Evolutionary conservation across 1,284 basidiomycete genomes (phyloP).

Genomic region (Leccinum subrobustum): DNA sequence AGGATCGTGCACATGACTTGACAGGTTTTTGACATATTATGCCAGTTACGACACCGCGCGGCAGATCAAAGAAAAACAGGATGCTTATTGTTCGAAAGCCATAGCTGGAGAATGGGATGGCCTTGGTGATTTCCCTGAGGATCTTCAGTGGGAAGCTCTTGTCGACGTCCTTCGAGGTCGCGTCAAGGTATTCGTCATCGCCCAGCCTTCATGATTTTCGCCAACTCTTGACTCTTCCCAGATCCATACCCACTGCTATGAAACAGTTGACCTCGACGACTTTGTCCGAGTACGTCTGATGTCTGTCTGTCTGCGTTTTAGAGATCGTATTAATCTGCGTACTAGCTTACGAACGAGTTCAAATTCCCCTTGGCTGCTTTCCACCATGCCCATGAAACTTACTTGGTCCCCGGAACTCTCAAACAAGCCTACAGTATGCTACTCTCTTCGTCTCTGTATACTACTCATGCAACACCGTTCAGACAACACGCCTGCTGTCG

Average conservation of each 20-base stretch:
- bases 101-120: constrained; percentile 57
- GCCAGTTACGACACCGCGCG: constrained; percentile 67
- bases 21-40: constrained; percentile 1
- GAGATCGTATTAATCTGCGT: constrained; percentile 1
- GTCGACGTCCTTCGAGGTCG: constrained; percentile 83
- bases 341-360: constrained; percentile 77
- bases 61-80: constrained; percentile 72
- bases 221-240: constrained; percentile 28
- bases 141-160: constrained; percentile 80
- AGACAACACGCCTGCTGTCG: constrained; percentile 64
- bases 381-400: constrained; percentile 82
- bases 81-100: constrained; percentile 65
- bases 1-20: constrained; percentile 7
- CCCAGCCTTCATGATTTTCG: background rate
- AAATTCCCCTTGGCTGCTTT: constrained; percentile 73
- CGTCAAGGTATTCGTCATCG: constrained; percentile 52
- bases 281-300: constrained; percentile 58
- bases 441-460: background rate
- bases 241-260: constrained; percentile 81
- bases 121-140: constrained; percentile 70
- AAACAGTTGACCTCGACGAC: constrained; percentile 78
- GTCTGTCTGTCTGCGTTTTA: constrained; percentile 25
- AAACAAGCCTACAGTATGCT: constrained; percentile 65
- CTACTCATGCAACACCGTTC: background rate
- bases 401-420: constrained; percentile 72